Base-by-base conservation (phyloP, 352 stramenopile genomes). In the Lagenidium sp. region DNA sequence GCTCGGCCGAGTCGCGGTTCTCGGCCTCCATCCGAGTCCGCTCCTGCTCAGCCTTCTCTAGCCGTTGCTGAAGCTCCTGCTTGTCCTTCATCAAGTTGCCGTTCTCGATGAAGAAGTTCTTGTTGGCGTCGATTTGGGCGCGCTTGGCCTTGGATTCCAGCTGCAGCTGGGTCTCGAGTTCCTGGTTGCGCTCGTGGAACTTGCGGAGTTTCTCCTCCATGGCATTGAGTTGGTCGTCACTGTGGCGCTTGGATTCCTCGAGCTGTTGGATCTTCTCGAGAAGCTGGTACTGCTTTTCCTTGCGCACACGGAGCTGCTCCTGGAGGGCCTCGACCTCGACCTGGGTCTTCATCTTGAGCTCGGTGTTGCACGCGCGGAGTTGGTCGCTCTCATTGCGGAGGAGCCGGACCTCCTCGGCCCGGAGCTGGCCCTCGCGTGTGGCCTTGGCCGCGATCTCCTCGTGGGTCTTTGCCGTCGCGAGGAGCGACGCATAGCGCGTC, bases 201-300 rank as follows among this genome's bases (percentile, higher is more conserved):
- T 85, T 85, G 47, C 82, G 81, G 8, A 96, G 46, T 41, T 94
- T 95, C 11, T 98, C 87, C 58, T 98, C 90, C 49, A 95, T 72
- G 19, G 72, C 82, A 3, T 72, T 71, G 2, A 92, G 60, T 44
- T 94, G 86, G 62, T 98, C 91, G 39, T 98, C 92, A 8, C 78
- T 82, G 43, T 97, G 83, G 15, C 86, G 83, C 64, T 96, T 96
- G 18, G 74, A 59, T 42, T 97, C 88, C 38, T 98, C 94, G 28
- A 97, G 85, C 36, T 91, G 85, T 64, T 98, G 94, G 23, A 98
- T 66, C 60, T 98, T 98, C 44, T 97, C 92, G 7, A 98, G 68
- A 2, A 98, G 68, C 55, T 98, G 89, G 46, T 98, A 98, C 57
- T 98, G 94, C 43, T 98, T 98, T 57, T 98, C 92, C 60, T 98